Evolutionary conservation across 139 green algal genomes (phyloP), one percentile per base, ranked within the genome.

Genomic region (Bryopsis sp.): DNA sequence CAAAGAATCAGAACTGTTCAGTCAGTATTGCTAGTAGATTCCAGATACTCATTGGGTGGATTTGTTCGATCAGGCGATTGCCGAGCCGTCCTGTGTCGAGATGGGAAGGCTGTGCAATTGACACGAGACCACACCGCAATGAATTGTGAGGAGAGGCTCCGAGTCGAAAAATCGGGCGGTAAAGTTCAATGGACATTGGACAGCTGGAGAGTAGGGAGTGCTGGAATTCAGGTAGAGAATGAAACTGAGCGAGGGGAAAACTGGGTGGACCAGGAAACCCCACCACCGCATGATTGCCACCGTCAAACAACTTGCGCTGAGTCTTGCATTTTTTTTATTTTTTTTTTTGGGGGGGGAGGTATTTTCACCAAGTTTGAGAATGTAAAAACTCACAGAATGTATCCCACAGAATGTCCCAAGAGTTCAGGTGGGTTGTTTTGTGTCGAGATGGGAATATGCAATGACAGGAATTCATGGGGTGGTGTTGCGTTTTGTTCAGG

Each of bases 121-220:
- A 91, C 74, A n/a, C 48, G 70, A 2, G 92, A 97, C 73, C 92
- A 97, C 66, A 92, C 82, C 3, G 86, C 87, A 0, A 83, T 82
- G 8, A 37, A 82, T 34, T 63, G 69, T 1, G 75, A 78, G 19
- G 92, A 97, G 85, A 74, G 87, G 38, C n/a, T 28, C 48, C 80
- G 92, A 2, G 73, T 97, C 3, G n/a, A 73, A 34, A 75, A 72
- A 1, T 74, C 73, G 1, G 89, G 87, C 6, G 81, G 75, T 67
- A 58, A 39, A 6, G 73, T 92, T 22, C 26, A 29, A 2, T 79
- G 71, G 58, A 35, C 67, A 6, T 71, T 78, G n/a, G 82, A 80
- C 62, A 68, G 77, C 64, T 95, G 87, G 87, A 75, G 90, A 0
- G 68, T 96, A 6, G 90, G 89, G 33, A n/a, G 59, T 0, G 77